Percentiles rank a stretch among this genome's conserved stretches.
Evolutionary conservation across 2,329 filamentous ascomycete species (phyloP).

Genomic region (Cadophora gregata): DNA sequence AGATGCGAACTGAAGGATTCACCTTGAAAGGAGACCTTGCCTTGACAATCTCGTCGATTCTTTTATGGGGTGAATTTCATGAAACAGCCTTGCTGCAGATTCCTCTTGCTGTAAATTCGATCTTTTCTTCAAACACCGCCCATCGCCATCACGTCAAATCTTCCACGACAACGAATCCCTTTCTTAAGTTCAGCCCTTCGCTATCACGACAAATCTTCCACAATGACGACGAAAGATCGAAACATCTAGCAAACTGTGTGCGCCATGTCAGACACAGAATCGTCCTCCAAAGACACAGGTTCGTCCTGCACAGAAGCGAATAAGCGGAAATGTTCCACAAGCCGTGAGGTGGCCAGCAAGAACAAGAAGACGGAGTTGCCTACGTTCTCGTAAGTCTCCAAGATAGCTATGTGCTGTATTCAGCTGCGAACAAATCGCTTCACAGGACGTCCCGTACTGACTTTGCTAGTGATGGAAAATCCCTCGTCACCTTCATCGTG

Average conservation of each 20-base stretch:
- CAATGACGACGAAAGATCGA: no score
- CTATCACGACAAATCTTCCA: no score
- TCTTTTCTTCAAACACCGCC: background rate
- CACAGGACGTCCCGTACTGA: background rate
- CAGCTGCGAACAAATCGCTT: no score
- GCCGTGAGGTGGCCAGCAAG: background rate
- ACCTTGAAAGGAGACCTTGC: no score
- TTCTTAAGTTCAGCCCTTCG: no score
- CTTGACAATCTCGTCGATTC: no score
- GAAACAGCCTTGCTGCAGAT: no score
- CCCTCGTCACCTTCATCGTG: conserved; percentile 17
- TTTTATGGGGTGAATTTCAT: no score
- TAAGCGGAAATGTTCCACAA: background rate
- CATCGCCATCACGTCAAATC: background rate
- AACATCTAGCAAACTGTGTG: no score
- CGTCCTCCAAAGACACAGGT: background rate
- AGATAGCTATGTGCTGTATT: background rate
- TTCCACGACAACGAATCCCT: background rate
- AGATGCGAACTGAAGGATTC: no score
- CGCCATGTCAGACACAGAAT: background rate
- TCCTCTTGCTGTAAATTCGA: no score
- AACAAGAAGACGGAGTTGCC: background rate
- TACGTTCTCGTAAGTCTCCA: background rate
- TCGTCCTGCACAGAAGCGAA: background rate
- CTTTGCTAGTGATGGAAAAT: background rate